Evolutionary conservation across 768 basidiomycete genomes (phyloP).

Genomic region (Tylopilus sp.): DNA sequence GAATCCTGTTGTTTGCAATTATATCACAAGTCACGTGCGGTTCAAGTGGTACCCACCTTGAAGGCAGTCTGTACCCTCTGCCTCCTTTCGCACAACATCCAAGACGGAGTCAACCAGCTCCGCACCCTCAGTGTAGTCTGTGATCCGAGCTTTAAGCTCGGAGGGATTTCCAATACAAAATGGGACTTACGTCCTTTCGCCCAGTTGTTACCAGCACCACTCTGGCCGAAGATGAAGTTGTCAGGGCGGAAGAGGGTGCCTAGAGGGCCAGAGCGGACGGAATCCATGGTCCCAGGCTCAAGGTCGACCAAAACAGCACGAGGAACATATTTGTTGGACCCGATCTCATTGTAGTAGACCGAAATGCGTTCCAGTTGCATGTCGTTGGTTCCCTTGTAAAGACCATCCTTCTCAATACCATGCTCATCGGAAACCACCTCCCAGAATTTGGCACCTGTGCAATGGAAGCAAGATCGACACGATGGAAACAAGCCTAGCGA

Average conservation of each 20-base stretch:
- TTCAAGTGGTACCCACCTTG: slow-evolving; percentile 66
- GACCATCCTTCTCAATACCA: slow-evolving; percentile 89
- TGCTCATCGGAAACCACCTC: slow-evolving; percentile 99
- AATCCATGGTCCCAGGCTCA: slow-evolving; percentile 96
- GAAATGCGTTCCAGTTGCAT: slow-evolving; percentile 96
- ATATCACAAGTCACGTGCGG: neutral
- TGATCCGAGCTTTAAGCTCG: neutral
- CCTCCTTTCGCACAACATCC: slow-evolving; percentile 98
- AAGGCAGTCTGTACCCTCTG: slow-evolving; percentile 94
- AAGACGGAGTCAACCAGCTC: slow-evolving; percentile 98
- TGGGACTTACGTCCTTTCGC: slow-evolving; percentile 91
- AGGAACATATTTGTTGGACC: slow-evolving; percentile 95
- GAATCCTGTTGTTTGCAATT: slow-evolving; percentile 60
- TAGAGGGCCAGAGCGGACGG: slow-evolving; percentile 85
- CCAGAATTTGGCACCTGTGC: slow-evolving; percentile 90
- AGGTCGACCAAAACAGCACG: slow-evolving; percentile 97
- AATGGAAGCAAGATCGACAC: slow-evolving; percentile 17
- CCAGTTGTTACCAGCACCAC: slow-evolving; percentile 99
- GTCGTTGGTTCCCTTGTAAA: slow-evolving; percentile 91
- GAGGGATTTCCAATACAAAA: no score
- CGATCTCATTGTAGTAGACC: slow-evolving; percentile 97
- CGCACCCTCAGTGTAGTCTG: slow-evolving; percentile 91
- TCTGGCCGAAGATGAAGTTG: slow-evolving; percentile 98
- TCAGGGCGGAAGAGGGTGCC: slow-evolving; percentile 94
- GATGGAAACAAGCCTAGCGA: slow-evolving; percentile 8